Base-by-base conservation (phyloP, 805 yeast species). In the Yamadazyma scolyti region DNA sequence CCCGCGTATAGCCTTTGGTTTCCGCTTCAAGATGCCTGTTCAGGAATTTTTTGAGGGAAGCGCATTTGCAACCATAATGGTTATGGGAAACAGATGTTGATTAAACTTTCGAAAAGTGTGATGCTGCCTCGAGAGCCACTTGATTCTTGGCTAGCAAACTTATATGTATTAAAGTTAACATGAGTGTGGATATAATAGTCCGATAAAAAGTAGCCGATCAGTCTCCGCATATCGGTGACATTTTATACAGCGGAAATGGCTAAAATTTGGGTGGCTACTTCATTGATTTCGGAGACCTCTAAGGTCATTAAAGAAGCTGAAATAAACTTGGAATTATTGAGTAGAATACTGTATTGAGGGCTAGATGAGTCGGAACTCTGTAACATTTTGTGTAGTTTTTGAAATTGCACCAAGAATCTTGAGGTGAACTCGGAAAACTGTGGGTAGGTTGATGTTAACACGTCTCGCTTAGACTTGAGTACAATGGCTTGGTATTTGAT, bases 301-400 rank as follows among this genome's bases (percentile, higher is more conserved):
- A 26, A 27, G 21, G 25, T 12, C 33, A 31, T 16, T 25, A 40
- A 49, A 9, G 35, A 28, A 3, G 20, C 64, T 19, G 58, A 51
- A 19, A 62, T 50, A 36, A 54, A 64, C 34, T 47, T 49, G 13
- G 56, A 31, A 39, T 63, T 63, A 37, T 63, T 63, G 9, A 37
- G 27, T 23, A 62, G 31, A 1, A 56, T 45, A 9, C 31, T 28
- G 15, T 37, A 37, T 13, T 41, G 41, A 8, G 31, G 27, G 13
- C 26, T 24, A 10, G 21, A 22, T 3, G 16, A 16, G 9, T 27
- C 27, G 19, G 33, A 28, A 23, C 34, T 33, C 2, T 12, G 10
- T n/a, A 44, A 23, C 27, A 40, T 27, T 6, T 34, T 34, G 6
- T 22, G 11, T 1, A 44, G 26, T 16, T 39, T 42, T 9, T 22